Evolutionary conservation across 2,329 filamentous ascomycete genomes (phyloP).

Genomic region (Exophiala sp.): DNA sequence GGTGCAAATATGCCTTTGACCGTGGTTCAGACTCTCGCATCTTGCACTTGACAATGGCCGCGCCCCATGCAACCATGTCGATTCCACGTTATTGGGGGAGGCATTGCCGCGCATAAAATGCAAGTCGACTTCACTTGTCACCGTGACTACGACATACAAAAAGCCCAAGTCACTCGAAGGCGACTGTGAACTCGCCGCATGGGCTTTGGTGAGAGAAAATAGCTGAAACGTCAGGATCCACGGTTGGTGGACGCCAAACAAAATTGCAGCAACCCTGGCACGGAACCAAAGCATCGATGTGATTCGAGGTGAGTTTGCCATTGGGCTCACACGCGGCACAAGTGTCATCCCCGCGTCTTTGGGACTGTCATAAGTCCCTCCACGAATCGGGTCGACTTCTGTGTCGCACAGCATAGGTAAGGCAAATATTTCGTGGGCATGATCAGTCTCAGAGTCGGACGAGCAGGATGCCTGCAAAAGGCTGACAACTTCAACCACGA

Average conservation of each 20-base stretch:
- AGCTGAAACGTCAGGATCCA: neutral
- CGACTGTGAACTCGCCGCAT: too few relatives aligned
- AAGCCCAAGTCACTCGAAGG: too few relatives aligned
- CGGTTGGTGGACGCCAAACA: neutral
- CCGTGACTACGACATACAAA: too few relatives aligned
- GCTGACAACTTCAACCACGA: constrained; percentile 27
- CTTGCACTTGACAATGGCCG: too few relatives aligned
- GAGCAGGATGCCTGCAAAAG: neutral
- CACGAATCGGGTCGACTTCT: neutral
- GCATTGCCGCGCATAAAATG: too few relatives aligned
- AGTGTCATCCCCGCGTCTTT: neutral
- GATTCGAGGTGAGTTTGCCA: neutral
- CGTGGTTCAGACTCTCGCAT: too few relatives aligned
- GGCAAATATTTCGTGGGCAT: neutral
- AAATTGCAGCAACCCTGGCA: neutral
- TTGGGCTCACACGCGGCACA: neutral
- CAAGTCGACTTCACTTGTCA: too few relatives aligned
- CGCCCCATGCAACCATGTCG: too few relatives aligned
- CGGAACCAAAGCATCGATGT: neutral
- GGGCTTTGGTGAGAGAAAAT: neutral
- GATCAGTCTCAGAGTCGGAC: neutral
- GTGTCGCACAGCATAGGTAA: neutral
- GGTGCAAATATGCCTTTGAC: too few relatives aligned
- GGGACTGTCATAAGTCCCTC: neutral
- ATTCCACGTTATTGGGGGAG: too few relatives aligned